Evolutionary conservation across 2,329 filamentous ascomycete species (phyloP).

Genomic region (Colletotrichum sp.): DNA sequence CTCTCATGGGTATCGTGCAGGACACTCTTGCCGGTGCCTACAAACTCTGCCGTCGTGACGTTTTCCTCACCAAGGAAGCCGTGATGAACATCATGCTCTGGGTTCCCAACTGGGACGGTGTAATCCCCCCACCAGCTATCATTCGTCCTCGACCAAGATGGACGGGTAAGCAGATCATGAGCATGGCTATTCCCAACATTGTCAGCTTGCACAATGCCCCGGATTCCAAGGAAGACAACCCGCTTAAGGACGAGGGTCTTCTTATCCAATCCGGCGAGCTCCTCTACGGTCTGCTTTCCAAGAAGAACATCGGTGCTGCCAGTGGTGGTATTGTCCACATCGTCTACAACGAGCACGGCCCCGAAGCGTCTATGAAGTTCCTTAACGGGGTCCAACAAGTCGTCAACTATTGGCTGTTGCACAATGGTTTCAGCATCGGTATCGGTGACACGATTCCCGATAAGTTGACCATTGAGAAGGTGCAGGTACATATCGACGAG

Average conservation of each 20-base stretch:
- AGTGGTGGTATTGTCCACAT: constrained; percentile 93
- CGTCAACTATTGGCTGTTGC: constrained; percentile 95
- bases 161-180: constrained; percentile 98
- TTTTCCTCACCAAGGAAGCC: constrained; percentile 86
- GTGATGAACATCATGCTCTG: constrained; percentile 98
- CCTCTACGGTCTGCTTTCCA: constrained; percentile 87
- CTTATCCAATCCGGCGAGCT: constrained; percentile 87
- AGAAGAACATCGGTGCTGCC: constrained; percentile 92
- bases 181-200: constrained; percentile 86
- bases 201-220: constrained; percentile 80
- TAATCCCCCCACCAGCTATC: constrained; percentile 93
- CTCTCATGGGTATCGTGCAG: constrained; percentile 99
- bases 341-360: constrained; percentile 93
- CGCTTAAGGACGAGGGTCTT: constrained; percentile 77
- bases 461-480: constrained; percentile 79
- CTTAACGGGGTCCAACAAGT: constrained; percentile 95
- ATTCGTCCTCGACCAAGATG: constrained; percentile 89
- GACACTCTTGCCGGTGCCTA: constrained; percentile 96
- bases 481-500: constrained; percentile 79
- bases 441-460: constrained; percentile 98
- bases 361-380: constrained; percentile 87
- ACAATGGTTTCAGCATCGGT: constrained; percentile 96
- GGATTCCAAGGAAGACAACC: constrained; percentile 60
- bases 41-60: constrained; percentile 93
- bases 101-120: constrained; percentile 97